Percentiles rank a stretch among this genome's conserved stretches.
These are phyloP conservation scores for Botrytis aclada DNA, from an alignment of 2,329 filamentous ascomycete genomes.

Conservation along the genomic window DNA sequence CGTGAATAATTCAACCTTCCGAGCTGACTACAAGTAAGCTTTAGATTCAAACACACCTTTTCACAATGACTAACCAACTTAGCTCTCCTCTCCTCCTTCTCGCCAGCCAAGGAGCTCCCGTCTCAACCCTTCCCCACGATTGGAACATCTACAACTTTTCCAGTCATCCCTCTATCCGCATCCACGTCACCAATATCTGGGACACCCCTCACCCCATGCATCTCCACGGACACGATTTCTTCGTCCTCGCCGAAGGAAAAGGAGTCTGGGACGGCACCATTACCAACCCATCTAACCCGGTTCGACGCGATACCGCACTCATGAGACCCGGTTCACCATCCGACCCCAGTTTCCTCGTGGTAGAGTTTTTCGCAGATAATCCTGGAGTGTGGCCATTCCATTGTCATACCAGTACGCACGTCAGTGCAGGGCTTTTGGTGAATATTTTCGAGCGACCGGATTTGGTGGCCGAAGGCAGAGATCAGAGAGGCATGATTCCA, in stretches of 20 bases:
- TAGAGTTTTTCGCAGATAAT: conserved; percentile 49
- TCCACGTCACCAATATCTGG: conserved; percentile 41
- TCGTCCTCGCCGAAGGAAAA: conserved; percentile 54
- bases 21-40: conserved; percentile 17
- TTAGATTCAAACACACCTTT: too few relatives aligned
- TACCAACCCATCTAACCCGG: conserved; percentile 47
- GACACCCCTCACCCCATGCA: conserved; percentile 59
- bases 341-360: conserved; percentile 40
- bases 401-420: conserved; percentile 51
- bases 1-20: conserved; percentile 16
- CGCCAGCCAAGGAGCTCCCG: conserved; percentile 44
- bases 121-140: conserved; percentile 45
- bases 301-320: conserved; percentile 51
- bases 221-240: conserved; percentile 70
- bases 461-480: conserved; percentile 36
- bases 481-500: conserved; percentile 42
- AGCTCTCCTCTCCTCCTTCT: conserved; percentile 40
- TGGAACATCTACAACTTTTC: conserved; percentile 52
- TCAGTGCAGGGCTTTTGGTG: conserved; percentile 41
- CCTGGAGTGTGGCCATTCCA: conserved; percentile 52
- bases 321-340: conserved; percentile 38
- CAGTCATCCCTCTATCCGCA: conserved; percentile 23
- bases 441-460: conserved; percentile 38
- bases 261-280: conserved; percentile 35
- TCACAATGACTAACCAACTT: neutral